Base-by-base conservation (phyloP, 345 rosid genomes). In the Ricinus communis region DNA sequence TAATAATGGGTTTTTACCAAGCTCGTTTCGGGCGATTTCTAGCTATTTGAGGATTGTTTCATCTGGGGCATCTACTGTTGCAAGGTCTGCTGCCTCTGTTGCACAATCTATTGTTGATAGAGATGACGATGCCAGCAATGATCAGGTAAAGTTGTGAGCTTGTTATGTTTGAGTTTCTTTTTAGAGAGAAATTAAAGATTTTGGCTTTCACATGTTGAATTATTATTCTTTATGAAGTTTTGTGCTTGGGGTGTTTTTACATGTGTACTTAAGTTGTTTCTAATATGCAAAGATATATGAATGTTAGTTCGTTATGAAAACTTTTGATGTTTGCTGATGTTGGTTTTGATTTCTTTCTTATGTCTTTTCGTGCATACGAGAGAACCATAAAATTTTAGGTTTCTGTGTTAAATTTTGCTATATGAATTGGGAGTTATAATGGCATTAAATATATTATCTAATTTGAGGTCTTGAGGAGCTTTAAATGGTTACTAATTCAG, bases 11-110 rank as follows among this genome's bases (percentile, higher is more conserved):
- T 85, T 95, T 19, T 81, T 89, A 33, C 87, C 88, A 55, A 91
- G 85, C 73, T 90, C 98, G 16, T 88, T 90, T 70, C 91, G 97
- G 22, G 83, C 91, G 30, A 69, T 94, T 57, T 90, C 97, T 13
- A 86, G 93, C 79, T 94, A 86, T 77, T 61, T 87, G 75, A 83
- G 80, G 77, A 87, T 90, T 30, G 86, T 94, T 71, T 91, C 98
- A 1, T 88, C 97, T 0, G 98, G 98, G 55, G 96, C 98, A 14
- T 91, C 98, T 27, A 87, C 91, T 0, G 95, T 90, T 24, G 96
- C 96, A 8, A 80, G 87, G 84, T 87, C 98, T 18, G 98, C 98
- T 24, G 93, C 81, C 0, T 88, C 93, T 0, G 90, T 80, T 36
- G 96, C 97, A 1, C 90, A 93, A 12, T 85, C 97, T 13, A 85